These are phyloP conservation scores for Zarea fungicola DNA, from an alignment of 2,329 filamentous ascomycete species.

Conservation along the genomic window DNA sequence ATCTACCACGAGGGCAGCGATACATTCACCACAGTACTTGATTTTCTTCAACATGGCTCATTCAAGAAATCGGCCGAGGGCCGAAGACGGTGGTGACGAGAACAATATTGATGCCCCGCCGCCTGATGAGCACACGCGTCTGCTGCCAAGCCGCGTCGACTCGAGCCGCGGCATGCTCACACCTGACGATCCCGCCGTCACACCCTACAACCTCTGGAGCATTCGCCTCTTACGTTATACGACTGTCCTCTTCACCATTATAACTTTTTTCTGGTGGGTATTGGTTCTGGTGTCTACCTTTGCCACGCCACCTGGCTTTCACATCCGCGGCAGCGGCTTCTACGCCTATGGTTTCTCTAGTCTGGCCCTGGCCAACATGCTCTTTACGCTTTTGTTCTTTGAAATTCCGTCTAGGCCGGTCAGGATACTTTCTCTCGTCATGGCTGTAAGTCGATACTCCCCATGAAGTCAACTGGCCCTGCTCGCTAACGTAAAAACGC, in stretches of 20 bases:
- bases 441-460: constrained; percentile 37
- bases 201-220: constrained; percentile 92
- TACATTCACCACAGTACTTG: no score
- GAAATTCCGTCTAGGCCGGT: constrained; percentile 74
- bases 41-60: constrained; percentile 1
- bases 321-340: constrained; percentile 87
- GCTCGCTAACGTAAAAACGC: not conserved
- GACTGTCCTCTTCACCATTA: constrained; percentile 67
- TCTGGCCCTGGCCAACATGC: constrained; percentile 68
- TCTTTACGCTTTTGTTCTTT: constrained; percentile 82
- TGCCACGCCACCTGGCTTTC: constrained; percentile 80
- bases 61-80: constrained; percentile 4
- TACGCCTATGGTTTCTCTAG: constrained; percentile 81
- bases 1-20: no score
- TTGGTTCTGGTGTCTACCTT: constrained; percentile 85
- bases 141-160: constrained; percentile 65
- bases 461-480: no score
- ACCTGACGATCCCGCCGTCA: constrained; percentile 51
- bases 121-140: constrained; percentile 53
- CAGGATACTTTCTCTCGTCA: constrained; percentile 64
- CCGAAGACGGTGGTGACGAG: constrained; percentile 11
- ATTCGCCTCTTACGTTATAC: constrained; percentile 75
- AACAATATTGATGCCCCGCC: constrained; percentile 24
- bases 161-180: constrained; percentile 33
- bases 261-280: constrained; percentile 90